Base-by-base conservation (phyloP, 169 alveolate species). In the Miamiensis avidus region DNA sequence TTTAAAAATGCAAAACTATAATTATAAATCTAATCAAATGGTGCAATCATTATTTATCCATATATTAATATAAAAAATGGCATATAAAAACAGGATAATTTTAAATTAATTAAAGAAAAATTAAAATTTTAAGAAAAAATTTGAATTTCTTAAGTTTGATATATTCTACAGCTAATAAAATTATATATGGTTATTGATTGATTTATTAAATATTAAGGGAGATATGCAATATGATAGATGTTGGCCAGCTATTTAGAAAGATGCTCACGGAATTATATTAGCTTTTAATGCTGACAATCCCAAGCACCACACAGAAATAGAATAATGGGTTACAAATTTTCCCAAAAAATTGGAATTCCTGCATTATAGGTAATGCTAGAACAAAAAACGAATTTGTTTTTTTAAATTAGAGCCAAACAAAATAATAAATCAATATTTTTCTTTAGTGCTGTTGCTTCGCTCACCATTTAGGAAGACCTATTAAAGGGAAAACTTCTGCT, bases 201-300 rank as follows among this genome's bases (percentile, higher is more conserved):
- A 65, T 31, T 27, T 82, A 29, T 31, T 69, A 30, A 65, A 1
- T 33, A 72, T 82, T 25, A 29, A 72, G 33, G n/a, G 28, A 69
- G 86, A 72, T 82, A 49, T 4, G 4, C 4, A 49, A 49, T 49
- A 31, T 82, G 78, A 69, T 34, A 65, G 79, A 28, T 82, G 86
- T 82, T 82, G 86, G 86, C 86, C 79, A 31, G 86, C 86, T 32
- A 34, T 73, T 69, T 32, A 31, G 69, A 72, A 82, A 29, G 78
- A 29, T 29, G 86, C 86, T 29, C 11, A 82, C 26, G 86, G 86
- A 82, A 69, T 82, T 72, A 82, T 82, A 65, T 82, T 74, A 65
- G 86, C 69, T 29, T 82, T 69, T 32, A 82, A 82, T 82, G 79
- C 86, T 27, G 86, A 82, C 28, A 82, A 82, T 82, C 86, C 86